phyloP scores from a whole-genome alignment of 805 yeast genomes.

The Barnettozyma salicaria region DNA sequence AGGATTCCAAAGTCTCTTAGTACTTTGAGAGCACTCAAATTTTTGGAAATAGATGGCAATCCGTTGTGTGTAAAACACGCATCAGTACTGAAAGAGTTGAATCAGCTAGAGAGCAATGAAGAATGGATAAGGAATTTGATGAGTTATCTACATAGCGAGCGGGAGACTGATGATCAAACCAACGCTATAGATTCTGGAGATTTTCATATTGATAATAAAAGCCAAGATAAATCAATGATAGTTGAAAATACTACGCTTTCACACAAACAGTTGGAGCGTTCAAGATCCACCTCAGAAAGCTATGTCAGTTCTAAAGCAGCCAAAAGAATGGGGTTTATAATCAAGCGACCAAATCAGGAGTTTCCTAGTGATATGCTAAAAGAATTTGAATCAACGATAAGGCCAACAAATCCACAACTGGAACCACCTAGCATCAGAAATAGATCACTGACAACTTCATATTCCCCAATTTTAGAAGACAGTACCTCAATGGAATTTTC shows the following conservation, averaged over 20 bases:
- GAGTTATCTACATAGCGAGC: slow-evolving; percentile 8
- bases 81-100: slow-evolving; percentile 31
- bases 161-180: neutral
- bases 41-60: slow-evolving; percentile 57
- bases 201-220: neutral
- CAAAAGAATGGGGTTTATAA: slow-evolving; percentile 70
- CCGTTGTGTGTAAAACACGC: slow-evolving; percentile 49
- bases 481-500: too few species aligned
- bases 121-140: slow-evolving; percentile 36
- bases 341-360: slow-evolving; percentile 33
- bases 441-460: slow-evolving; percentile 23
- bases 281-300: slow-evolving; percentile 36
- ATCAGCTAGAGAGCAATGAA: slow-evolving; percentile 31
- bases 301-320: slow-evolving; percentile 57
- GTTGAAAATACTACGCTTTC: neutral
- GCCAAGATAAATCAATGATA: neutral
- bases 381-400: slow-evolving; percentile 22
- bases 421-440: slow-evolving; percentile 15
- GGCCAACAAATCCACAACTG: neutral
- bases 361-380: slow-evolving; percentile 20
- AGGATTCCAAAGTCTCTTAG: slow-evolving; percentile 48
- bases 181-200: slow-evolving; percentile 3
- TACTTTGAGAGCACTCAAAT: slow-evolving; percentile 44
- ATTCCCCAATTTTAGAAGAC: too few species aligned
- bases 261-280: slow-evolving; percentile 20